A percentile compares a stretch with the other conserved stretches of the same genome.
phyloP scores from a whole-genome alignment of 208 protist species.

The Trypanosoma conorhini region DNA sequence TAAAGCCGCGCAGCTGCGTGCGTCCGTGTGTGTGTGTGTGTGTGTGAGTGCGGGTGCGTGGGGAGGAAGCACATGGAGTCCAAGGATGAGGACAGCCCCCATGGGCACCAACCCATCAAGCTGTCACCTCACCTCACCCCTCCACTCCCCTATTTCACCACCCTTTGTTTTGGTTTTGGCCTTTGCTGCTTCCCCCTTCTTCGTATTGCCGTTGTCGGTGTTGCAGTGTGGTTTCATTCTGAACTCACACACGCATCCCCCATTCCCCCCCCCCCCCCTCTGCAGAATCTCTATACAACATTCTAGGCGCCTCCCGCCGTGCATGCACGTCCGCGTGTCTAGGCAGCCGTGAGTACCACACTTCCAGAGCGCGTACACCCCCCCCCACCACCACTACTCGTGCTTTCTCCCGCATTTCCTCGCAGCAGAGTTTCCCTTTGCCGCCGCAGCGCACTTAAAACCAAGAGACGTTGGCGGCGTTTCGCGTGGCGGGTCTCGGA shows the following conservation, averaged over 20 bases:
- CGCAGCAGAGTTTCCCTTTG: background rate
- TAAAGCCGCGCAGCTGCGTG: background rate
- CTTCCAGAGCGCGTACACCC: background rate
- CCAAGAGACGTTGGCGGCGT: conserved; percentile 46
- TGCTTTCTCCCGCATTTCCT: background rate
- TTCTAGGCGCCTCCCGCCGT: too few species aligned
- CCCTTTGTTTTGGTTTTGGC: background rate
- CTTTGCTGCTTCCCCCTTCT: background rate
- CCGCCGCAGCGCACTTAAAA: conserved; percentile 24
- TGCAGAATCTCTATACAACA: too few species aligned
- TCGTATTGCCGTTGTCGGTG: background rate
- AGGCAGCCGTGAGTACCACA: background rate
- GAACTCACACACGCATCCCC: too few species aligned
- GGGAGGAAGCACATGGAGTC: background rate
- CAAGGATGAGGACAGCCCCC: background rate
- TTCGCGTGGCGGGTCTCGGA: conserved; percentile 7
- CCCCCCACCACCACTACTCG: background rate
- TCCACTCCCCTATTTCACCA: background rate
- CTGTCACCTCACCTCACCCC: background rate
- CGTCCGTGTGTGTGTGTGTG: too few species aligned
- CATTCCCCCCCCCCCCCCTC: too few species aligned
- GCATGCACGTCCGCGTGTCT: too few species aligned
- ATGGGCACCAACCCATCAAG: background rate
- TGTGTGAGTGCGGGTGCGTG: too few species aligned
- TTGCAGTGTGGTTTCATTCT: too few species aligned